A percentile compares a stretch with the other conserved stretches of the same genome.
Evolutionary conservation across 192 early-diverging fungal species (phyloP).

Genomic region (Backusella liffmaniae): DNA sequence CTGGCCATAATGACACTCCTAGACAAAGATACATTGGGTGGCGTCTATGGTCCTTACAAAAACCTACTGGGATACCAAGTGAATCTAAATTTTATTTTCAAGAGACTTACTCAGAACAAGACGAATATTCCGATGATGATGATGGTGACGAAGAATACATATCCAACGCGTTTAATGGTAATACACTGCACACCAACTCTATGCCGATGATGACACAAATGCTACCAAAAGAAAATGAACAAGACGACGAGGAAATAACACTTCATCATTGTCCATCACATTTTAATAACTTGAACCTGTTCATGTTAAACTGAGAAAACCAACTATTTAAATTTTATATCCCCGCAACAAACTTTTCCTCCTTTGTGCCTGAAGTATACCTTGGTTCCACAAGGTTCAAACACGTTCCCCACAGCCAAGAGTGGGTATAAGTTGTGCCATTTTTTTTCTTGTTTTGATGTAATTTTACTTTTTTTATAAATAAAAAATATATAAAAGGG

Average conservation of each 20-base stretch:
- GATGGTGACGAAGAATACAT: background rate
- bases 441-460: background rate
- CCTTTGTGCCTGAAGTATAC: background rate
- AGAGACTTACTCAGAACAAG: background rate
- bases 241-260: background rate
- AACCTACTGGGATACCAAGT: background rate
- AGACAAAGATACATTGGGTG: background rate
- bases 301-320: background rate
- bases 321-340: background rate
- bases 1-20: background rate
- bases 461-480: background rate
- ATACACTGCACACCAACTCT: background rate
- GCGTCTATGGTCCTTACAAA: background rate
- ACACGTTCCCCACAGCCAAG: background rate
- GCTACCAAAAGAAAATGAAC: background rate
- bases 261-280: background rate
- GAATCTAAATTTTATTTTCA: background rate
- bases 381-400: background rate
- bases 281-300: background rate
- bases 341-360: background rate
- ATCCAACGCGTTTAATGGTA: background rate
- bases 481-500: background rate
- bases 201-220: background rate
- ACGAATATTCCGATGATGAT: background rate
- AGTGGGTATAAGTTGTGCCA: background rate